These are phyloP conservation scores for Fusarium goolgardi DNA, from an alignment of 2,329 filamentous ascomycete species.

Conservation along the genomic window DNA sequence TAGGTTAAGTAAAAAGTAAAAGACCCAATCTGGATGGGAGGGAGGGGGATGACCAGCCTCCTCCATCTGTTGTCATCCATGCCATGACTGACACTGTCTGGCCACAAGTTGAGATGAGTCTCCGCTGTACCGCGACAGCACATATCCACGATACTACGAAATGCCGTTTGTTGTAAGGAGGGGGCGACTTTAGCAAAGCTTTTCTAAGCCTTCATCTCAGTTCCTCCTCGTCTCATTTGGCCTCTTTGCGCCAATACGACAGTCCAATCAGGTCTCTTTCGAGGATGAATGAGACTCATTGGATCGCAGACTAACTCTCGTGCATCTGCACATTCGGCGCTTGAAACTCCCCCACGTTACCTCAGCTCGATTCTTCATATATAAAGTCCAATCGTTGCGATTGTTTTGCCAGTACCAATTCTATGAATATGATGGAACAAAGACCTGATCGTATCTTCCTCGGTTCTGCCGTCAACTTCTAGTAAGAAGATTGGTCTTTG, in stretches of 20 bases:
- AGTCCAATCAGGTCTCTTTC: background rate
- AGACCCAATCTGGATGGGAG: background rate
- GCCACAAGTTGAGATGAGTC: background rate
- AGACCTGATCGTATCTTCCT: background rate
- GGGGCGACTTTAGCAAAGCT: background rate
- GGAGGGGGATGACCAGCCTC: background rate
- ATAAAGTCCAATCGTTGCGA: background rate
- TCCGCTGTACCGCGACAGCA: background rate
- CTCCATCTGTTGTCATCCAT: background rate
- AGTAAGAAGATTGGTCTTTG: background rate
- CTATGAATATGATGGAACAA: no score
- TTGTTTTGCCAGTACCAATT: background rate
- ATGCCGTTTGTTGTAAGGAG: background rate
- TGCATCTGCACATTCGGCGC: background rate
- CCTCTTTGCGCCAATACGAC: background rate
- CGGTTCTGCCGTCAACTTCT: background rate
- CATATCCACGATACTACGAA: background rate
- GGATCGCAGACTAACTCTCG: background rate
- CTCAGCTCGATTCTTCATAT: background rate
- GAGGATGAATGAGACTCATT: background rate
- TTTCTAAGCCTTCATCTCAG: background rate
- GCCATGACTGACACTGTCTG: background rate
- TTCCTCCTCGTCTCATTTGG: background rate
- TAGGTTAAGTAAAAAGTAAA: background rate
- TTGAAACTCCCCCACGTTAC: background rate